Base-by-base conservation (phyloP, 768 basidiomycete genomes). In the Xerocomellus chrysenteron region DNA sequence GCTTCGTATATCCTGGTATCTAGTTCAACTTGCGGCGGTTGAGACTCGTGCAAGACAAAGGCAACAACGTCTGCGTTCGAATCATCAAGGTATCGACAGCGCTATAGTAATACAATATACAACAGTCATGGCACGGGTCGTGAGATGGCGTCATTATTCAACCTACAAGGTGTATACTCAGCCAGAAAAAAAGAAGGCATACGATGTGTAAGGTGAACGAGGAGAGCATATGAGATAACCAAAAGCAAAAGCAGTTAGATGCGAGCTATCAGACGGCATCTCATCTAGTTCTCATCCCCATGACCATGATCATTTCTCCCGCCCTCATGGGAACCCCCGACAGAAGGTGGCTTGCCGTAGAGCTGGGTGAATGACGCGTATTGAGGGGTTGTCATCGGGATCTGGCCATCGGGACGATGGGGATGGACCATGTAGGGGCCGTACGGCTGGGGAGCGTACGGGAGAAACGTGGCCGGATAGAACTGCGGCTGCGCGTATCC, bases 391-490 rank as follows among this genome's bases (percentile, higher is more conserved):
- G 68, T 46, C 67, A 75, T 63, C 24, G 67, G 39, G 58, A 75
- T 67, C 61, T 75, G 75, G 1, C 71, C 76, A 60, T 78, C 75
- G 50, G 77, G 71, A 53, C 76, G 75, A 67, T 68, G 72, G 53
- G 74, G 74, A 48, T 74, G 72, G 58, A 81, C 70, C 70, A 82
- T 73, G 68, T 81, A 82, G 30, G 76, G 77, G n/a, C 72, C 67
- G 65, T 80, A 82, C 54, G 76, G 75, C 68, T 79, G 75, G 24
- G 79, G 70, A 59, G 78, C 77, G 47, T 78, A 75, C 45, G 77
- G 70, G 53, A 82, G 70, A 63, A 80, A 79, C 56, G 78, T 73
- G 55, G 78, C 75, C 44, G 78, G 75, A 62, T 79, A 80, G 68
- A 76, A 80, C 60, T 77, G 75, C 44, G 74, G 67, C 58, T 77